Evolutionary conservation across 805 yeast species (phyloP).

Genomic region (Clavispora vitiphila): DNA sequence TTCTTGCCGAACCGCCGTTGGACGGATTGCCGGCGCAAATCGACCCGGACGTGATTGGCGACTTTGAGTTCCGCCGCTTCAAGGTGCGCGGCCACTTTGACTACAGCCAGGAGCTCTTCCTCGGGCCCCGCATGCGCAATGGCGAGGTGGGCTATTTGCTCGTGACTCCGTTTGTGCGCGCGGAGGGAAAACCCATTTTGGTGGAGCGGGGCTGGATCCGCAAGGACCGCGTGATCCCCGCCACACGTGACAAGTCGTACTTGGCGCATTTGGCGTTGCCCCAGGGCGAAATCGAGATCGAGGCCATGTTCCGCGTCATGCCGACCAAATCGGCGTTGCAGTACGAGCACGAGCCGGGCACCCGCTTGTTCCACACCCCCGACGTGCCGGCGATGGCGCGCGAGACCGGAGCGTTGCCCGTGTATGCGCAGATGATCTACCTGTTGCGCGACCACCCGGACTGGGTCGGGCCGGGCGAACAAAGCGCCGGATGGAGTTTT

Average conservation of each 20-base stretch:
- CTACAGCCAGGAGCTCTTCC: constrained; percentile 81
- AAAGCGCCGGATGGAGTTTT: constrained; percentile 7
- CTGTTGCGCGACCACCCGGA: constrained; percentile 64
- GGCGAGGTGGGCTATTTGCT: constrained; percentile 69
- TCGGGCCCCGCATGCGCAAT: constrained; percentile 81
- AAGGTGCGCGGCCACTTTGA: constrained; percentile 72
- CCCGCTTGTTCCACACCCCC: constrained; percentile 70
- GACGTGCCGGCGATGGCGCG: constrained; percentile 79
- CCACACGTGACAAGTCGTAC: constrained; percentile 39
- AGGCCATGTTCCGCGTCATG: constrained; percentile 69
- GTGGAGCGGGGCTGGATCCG: constrained; percentile 91
- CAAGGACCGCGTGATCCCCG: constrained; percentile 59
- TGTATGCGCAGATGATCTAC: constrained; percentile 70
- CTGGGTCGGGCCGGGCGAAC: constrained; percentile 22
- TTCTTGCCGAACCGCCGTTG: constrained; percentile 67
- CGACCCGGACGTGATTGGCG: constrained; percentile 59
- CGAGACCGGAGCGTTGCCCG: constrained; percentile 60
- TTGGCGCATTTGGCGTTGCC: constrained; percentile 72
- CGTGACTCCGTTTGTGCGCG: constrained; percentile 75
- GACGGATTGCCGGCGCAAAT: constrained; percentile 60
- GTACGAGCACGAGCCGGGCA: constrained; percentile 61
- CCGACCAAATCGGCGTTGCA: constrained; percentile 59
- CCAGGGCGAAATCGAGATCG: constrained; percentile 62
- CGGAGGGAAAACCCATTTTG: constrained; percentile 67
- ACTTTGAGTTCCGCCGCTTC: constrained; percentile 80